These are phyloP conservation scores for Westerdykella aurantiaca DNA, from an alignment of 2,329 filamentous ascomycete genomes.

Conservation along the genomic window DNA sequence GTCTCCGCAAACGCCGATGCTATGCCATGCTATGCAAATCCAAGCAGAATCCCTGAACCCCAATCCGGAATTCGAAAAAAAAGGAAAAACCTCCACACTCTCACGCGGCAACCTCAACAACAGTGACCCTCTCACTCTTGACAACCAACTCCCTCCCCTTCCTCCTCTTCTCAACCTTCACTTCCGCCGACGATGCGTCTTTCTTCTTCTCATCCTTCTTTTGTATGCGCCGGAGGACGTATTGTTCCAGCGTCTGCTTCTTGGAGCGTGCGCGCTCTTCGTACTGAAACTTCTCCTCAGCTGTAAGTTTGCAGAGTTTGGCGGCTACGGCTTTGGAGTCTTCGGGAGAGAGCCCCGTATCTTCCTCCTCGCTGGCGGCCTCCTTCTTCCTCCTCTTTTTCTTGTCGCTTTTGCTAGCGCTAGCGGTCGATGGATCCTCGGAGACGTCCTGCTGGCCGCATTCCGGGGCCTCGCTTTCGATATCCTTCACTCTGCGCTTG, in stretches of 20 bases:
- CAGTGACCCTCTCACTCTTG: too few species aligned
- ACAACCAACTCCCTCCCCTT: background rate
- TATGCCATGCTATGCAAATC: too few species aligned
- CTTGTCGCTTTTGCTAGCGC: conserved; percentile 5
- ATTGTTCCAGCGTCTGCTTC: conserved; percentile 34
- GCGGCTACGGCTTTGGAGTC: conserved; percentile 7
- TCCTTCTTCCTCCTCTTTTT: conserved; percentile 5
- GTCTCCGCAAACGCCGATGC: too few species aligned
- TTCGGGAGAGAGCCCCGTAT: conserved; percentile 1
- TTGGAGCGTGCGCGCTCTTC: conserved; percentile 33
- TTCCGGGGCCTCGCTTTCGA: background rate
- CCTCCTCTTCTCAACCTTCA: conserved; percentile 7
- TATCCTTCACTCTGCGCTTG: conserved; percentile 2
- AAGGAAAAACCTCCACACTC: too few species aligned
- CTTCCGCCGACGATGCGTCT: conserved; percentile 1
- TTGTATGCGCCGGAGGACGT: conserved; percentile 28
- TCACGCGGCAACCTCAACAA: too few species aligned
- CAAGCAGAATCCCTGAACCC: too few species aligned
- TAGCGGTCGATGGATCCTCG: too few species aligned
- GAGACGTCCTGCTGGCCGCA: too few species aligned
- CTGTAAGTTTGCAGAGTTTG: conserved; percentile 25
- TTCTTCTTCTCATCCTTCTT: conserved; percentile 22
- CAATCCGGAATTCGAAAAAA: too few species aligned
- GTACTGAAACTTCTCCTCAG: conserved; percentile 27
- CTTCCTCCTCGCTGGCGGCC: conserved; percentile 1